These are phyloP conservation scores for Chalaropsis thielavioides DNA, from an alignment of 2,329 filamentous ascomycete genomes.

Conservation along the genomic window DNA sequence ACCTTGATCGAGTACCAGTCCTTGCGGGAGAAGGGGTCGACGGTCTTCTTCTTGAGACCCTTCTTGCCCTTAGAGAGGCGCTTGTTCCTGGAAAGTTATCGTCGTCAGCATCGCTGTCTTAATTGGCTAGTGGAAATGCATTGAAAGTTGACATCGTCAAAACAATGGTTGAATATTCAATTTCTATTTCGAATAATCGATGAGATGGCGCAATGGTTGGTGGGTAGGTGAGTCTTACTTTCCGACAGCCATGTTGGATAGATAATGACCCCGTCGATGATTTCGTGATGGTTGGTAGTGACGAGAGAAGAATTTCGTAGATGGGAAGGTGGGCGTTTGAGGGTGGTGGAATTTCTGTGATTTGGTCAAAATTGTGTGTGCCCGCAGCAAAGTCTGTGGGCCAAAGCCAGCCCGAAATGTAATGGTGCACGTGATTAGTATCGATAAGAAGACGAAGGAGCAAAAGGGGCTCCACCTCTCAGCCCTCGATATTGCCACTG, in stretches of 20 bases:
- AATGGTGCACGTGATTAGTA: constrained; percentile 13
- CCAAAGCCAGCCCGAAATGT: constrained; percentile 13
- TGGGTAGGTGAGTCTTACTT: constrained; percentile 31
- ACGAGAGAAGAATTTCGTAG: constrained; percentile 17
- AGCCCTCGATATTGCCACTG: not conserved
- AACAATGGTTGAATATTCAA: not conserved
- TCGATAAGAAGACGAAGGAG: constrained; percentile 8
- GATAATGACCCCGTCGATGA: constrained; percentile 32
- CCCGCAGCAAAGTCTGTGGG: constrained; percentile 15
- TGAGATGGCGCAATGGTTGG: not conserved
- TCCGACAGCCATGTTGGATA: constrained; percentile 47
- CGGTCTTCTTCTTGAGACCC: constrained; percentile 98
- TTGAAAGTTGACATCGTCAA: not conserved
- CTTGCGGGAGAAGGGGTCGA: constrained; percentile 96
- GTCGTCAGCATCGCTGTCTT: constrained; percentile 19
- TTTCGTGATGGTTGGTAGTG: constrained; percentile 27
- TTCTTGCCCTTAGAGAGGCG: constrained; percentile 99
- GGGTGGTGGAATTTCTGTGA: constrained; percentile 17
- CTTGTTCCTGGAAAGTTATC: constrained; percentile 64
- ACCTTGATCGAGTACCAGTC: constrained; percentile 99
- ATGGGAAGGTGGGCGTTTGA: constrained; percentile 17
- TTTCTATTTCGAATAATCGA: constrained; percentile 6
- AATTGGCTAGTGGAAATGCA: not conserved
- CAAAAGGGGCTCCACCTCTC: not conserved
- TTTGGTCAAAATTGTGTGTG: constrained; percentile 18